Conservation (phyloP, 176 grass and related monocot genomes). For the Chloris gayana region DNA sequence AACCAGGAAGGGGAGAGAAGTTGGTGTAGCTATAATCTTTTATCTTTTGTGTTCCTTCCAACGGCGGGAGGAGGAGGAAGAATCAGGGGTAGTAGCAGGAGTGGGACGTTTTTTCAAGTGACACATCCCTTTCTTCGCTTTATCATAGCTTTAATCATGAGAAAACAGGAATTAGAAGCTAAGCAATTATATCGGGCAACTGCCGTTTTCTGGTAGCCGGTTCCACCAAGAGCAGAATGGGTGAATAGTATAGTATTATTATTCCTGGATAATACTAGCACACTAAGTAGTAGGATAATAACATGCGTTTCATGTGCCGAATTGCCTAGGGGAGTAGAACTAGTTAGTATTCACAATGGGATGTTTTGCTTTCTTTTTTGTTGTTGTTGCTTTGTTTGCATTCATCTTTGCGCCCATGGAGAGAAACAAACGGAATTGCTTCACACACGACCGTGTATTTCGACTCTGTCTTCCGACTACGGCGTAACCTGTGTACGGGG, state of each 20-base stretch:
- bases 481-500: too few relatives aligned
- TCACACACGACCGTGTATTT: too few relatives aligned
- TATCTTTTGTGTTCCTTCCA: not conserved
- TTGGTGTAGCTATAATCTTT: not conserved
- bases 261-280: not conserved
- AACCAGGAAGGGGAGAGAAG: not conserved
- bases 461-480: too few relatives aligned
- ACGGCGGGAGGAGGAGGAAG: slow-evolving; percentile 22
- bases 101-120: slow-evolving; percentile 47
- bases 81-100: slow-evolving; percentile 22
- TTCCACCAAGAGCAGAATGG: slow-evolving; percentile 22
- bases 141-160: slow-evolving; percentile 49
- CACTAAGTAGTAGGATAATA: not conserved
- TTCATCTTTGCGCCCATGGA: not conserved
- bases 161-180: slow-evolving; percentile 23
- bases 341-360: not conserved
- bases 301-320: slow-evolving; percentile 6
- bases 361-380: not conserved
- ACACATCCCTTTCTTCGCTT: slow-evolving; percentile 49
- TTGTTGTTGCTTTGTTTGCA: not conserved
- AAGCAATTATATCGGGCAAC: slow-evolving; percentile 27
- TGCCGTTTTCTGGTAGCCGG: slow-evolving; percentile 13
- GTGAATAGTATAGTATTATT: not conserved
- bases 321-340: not conserved
- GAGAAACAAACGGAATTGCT: too few relatives aligned